Percentiles rank a stretch among this genome's conserved stretches.
Evolutionary conservation across 208 protist species (phyloP).

Genomic region (Blechomonas ayalai): DNA sequence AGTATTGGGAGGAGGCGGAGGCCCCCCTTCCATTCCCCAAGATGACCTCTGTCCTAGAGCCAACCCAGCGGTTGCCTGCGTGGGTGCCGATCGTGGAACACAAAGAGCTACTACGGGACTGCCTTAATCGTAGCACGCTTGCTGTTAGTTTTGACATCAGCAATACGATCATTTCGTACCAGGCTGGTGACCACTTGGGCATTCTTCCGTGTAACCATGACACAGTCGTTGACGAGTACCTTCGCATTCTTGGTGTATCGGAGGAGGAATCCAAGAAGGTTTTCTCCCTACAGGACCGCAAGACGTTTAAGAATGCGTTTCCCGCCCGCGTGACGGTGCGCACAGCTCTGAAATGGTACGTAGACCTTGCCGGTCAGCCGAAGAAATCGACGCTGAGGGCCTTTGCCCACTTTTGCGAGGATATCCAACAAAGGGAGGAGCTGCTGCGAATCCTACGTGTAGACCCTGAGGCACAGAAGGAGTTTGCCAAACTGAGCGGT

Average conservation of each 20-base stretch:
- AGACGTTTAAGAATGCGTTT: constrained; percentile 84
- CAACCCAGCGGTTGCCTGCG: constrained; percentile 77
- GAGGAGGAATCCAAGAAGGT: constrained; percentile 56
- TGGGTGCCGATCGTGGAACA: constrained; percentile 67
- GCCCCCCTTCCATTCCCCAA: constrained; percentile 77
- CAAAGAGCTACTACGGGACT: constrained; percentile 59
- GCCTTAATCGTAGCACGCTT: constrained; percentile 54
- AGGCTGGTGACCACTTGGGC: constrained; percentile 93
- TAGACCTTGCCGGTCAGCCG: constrained; percentile 71
- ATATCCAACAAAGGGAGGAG: constrained; percentile 64
- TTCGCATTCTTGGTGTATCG: constrained; percentile 41
- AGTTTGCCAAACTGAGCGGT: constrained; percentile 55
- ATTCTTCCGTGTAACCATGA: constrained; percentile 90
- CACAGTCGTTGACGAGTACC: constrained; percentile 72
- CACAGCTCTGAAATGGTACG: constrained; percentile 88
- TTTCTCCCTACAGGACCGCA: constrained; percentile 81
- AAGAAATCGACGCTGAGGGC: constrained; percentile 89
- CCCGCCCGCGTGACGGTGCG: constrained; percentile 61
- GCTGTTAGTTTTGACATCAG: constrained; percentile 83
- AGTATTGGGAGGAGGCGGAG: constrained; percentile 75
- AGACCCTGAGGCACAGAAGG: constrained; percentile 57
- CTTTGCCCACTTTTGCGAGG: constrained; percentile 81
- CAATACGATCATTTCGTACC: constrained; percentile 84
- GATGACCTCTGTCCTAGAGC: constrained; percentile 82
- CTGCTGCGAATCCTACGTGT: constrained; percentile 67